These are phyloP conservation scores for Hypoxylon crocopeplum DNA, from an alignment of 495 filamentous ascomycete species.

Conservation along the genomic window DNA sequence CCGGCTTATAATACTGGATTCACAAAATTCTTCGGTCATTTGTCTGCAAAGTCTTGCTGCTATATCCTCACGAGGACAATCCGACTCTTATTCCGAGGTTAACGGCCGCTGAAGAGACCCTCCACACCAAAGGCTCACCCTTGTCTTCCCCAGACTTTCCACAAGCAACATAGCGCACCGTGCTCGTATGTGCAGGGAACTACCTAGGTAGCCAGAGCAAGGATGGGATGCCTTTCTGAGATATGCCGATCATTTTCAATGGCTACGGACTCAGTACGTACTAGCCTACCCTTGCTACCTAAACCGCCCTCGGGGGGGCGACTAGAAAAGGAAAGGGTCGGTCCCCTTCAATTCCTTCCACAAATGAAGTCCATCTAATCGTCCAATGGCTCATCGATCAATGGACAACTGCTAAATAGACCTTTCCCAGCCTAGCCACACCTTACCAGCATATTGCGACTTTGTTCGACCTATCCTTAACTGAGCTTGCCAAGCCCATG, in stretches of 20 bases:
- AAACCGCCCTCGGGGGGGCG: slow-evolving; percentile 17
- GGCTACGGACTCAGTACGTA: slow-evolving; percentile 8
- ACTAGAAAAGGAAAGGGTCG: slow-evolving; percentile 30
- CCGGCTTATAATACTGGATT: too few species aligned
- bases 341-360: slow-evolving; percentile 29
- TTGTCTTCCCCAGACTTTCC: slow-evolving; percentile 39
- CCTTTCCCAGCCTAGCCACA: slow-evolving; percentile 16
- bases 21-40: too few species aligned
- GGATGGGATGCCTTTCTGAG: slow-evolving; percentile 38
- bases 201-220: slow-evolving; percentile 8
- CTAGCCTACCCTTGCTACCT: slow-evolving; percentile 8
- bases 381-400: slow-evolving; percentile 20
- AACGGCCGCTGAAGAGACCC: not conserved
- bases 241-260: slow-evolving; percentile 36
- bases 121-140: slow-evolving; percentile 13
- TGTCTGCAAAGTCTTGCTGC: too few species aligned
- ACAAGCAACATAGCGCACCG: slow-evolving; percentile 29
- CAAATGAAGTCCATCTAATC: slow-evolving; percentile 30
- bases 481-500: slow-evolving; percentile 23
- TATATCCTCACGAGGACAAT: not conserved
- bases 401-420: slow-evolving; percentile 25
- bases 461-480: slow-evolving; percentile 14
- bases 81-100: slow-evolving; percentile 6
- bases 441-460: slow-evolving; percentile 1
- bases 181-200: slow-evolving; percentile 22